A percentile compares a stretch with the other conserved stretches of the same genome.
Conservation (phyloP, 2,329 filamentous ascomycete species). For the Xylaria sp. region DNA sequence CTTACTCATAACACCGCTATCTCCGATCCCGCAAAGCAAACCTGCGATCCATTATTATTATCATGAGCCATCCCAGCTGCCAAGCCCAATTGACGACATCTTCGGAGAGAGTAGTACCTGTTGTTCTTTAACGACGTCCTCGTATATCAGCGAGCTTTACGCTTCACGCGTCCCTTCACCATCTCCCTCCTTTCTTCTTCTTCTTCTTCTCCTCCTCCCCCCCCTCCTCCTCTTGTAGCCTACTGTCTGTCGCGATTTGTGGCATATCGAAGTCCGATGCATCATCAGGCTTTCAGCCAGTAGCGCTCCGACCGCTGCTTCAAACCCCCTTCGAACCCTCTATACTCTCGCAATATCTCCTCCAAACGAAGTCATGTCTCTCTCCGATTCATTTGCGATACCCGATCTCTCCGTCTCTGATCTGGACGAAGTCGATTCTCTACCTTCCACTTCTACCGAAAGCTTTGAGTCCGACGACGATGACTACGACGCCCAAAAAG, state of each 20-base stretch:
- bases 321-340: conserved; percentile 5
- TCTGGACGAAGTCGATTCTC: conserved; percentile 69
- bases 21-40: conserved; percentile 21
- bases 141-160: conserved; percentile 14
- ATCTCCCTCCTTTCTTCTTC: neutral
- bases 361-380: conserved; percentile 49
- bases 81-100: conserved; percentile 28
- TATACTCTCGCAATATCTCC: conserved; percentile 26
- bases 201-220: neutral
- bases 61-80: neutral
- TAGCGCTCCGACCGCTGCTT: conserved; percentile 41
- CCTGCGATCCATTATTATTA: neutral
- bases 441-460: conserved; percentile 69
- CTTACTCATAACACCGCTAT: conserved; percentile 12
- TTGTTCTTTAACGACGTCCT: conserved; percentile 9
- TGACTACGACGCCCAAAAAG: conserved; percentile 86
- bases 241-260: neutral
- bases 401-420: conserved; percentile 60
- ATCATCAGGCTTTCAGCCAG: conserved; percentile 39
- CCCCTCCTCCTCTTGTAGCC: neutral
- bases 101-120: neutral
- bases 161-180: conserved; percentile 5
- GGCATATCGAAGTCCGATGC: conserved; percentile 37
- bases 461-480: conserved; percentile 65
- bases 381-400: conserved; percentile 63